These are phyloP conservation scores for Exophiala bonariae DNA, from an alignment of 2,329 filamentous ascomycete species.

Conservation along the genomic window DNA sequence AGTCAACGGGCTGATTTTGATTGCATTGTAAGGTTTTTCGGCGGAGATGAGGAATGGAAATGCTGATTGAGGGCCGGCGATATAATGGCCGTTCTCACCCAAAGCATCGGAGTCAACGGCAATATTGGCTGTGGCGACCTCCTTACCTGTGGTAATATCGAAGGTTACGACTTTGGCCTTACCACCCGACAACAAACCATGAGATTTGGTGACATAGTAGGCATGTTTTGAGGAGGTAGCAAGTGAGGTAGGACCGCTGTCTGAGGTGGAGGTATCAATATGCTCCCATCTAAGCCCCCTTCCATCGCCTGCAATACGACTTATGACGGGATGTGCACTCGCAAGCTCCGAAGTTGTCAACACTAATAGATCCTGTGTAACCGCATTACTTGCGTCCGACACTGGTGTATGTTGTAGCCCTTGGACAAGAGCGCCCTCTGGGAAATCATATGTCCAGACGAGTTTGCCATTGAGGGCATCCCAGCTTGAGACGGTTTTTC, in stretches of 20 bases:
- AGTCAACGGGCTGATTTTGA: slow-evolving; percentile 48
- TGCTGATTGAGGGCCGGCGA: slow-evolving; percentile 35
- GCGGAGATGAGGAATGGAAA: slow-evolving; percentile 46
- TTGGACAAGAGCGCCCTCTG: slow-evolving; percentile 42
- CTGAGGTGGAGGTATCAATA: slow-evolving; percentile 61
- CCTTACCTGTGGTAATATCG: slow-evolving; percentile 71
- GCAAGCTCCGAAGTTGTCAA: slow-evolving; percentile 45
- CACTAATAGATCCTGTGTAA: slow-evolving; percentile 71
- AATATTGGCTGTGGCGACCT: slow-evolving; percentile 69
- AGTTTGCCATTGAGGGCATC: slow-evolving; percentile 77
- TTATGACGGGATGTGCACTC: slow-evolving; percentile 58
- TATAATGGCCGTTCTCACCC: slow-evolving; percentile 15
- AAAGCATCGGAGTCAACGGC: slow-evolving; percentile 72
- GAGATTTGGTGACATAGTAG: slow-evolving; percentile 75
- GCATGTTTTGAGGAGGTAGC: slow-evolving; percentile 68
- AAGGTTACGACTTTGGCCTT: slow-evolving; percentile 74
- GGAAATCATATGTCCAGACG: slow-evolving; percentile 69
- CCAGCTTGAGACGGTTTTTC: slow-evolving; percentile 74
- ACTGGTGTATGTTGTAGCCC: slow-evolving; percentile 31
- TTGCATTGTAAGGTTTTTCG: slow-evolving; percentile 42
- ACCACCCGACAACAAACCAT: slow-evolving; percentile 64
- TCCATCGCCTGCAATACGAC: slow-evolving; percentile 68
- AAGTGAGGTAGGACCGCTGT: slow-evolving; percentile 73
- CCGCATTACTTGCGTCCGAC: slow-evolving; percentile 57
- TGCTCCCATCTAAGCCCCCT: slow-evolving; percentile 80